Evolutionary conservation across 805 yeast species (phyloP), one percentile per base, ranked within the genome.

Genomic region (Zygosaccharomyces rouxii): DNA sequence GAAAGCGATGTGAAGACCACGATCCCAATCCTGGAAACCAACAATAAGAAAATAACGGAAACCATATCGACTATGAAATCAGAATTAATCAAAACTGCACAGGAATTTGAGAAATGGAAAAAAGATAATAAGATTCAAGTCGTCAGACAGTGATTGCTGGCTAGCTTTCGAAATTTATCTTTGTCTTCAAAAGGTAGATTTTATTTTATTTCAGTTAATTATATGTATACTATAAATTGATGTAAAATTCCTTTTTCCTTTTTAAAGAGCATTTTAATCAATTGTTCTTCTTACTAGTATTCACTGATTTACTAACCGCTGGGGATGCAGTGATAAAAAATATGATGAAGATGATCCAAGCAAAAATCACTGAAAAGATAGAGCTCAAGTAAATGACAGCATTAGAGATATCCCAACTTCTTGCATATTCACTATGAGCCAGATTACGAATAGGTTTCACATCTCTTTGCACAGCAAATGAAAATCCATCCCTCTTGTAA

Each of bases 401-500:
- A 68, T 90, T 90, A 25, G 96, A 75, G 60, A 94, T 92, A 52
- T 86, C 87, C 92, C 94, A 94, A 38, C 95, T 84, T 69, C 98
- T 80, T 52, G 84, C 83, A 73, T 82, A 94, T 72, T 95, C 99
- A 65, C 94, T 95, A 67, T 90, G 92, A 51, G 98, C 97, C 60
- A 87, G 77, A 68, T 94, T 98, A 67, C 98, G 82, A 41, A 94
- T 83, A 2, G 98, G 82, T 46, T 89, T 88, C 16, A 85, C 81
- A 47, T 76, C 76, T 52, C 78, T 75, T 58, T 84, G 87, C 23
- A 73, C 73, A 46, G 92, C 64, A 67, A 74, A 89, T 21, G 86
- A 74, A 58, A 76, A 74, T 5, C 98, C 98, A 11, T 79, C 73
- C 63, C 96, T 81, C 65, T 78, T 78, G 72, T 90, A 90, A 59